These are phyloP conservation scores for Fusarium aywerte DNA, from an alignment of 2,329 filamentous ascomycete species.

Conservation along the genomic window DNA sequence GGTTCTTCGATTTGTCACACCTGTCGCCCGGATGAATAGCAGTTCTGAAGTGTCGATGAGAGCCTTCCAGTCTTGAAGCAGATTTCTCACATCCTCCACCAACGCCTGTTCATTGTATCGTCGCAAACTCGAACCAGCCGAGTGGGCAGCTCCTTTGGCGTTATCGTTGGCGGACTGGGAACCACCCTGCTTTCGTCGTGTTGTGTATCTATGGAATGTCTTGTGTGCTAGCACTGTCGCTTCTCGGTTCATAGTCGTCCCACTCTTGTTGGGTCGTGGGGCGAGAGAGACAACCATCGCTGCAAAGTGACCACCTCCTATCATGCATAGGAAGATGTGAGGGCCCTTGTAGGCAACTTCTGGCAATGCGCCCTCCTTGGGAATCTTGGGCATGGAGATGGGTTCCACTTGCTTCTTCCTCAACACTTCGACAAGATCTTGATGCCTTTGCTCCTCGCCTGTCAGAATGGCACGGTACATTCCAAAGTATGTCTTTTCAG, in stretches of 20 bases:
- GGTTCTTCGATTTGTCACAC: slow-evolving; percentile 84
- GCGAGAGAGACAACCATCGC: slow-evolving; percentile 93
- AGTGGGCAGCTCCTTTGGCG: slow-evolving; percentile 93
- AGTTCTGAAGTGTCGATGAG: slow-evolving; percentile 87
- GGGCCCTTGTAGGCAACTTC: slow-evolving; percentile 73
- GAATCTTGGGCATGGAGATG: slow-evolving; percentile 62
- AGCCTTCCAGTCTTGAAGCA: slow-evolving; percentile 85
- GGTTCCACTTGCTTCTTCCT: slow-evolving; percentile 81
- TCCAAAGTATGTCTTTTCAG: slow-evolving; percentile 82
- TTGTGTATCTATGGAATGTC: slow-evolving; percentile 97
- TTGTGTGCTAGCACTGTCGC: slow-evolving; percentile 93
- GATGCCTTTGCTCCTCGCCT: slow-evolving; percentile 71
- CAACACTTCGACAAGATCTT: slow-evolving; percentile 73
- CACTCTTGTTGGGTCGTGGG: slow-evolving; percentile 78
- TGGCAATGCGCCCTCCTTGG: slow-evolving; percentile 67
- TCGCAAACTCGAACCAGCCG: slow-evolving; percentile 87
- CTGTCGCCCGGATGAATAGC: slow-evolving; percentile 89
- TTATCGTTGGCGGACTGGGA: slow-evolving; percentile 94
- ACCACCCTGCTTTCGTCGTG: slow-evolving; percentile 93
- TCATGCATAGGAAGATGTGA: slow-evolving; percentile 98
- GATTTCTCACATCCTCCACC: slow-evolving; percentile 83
- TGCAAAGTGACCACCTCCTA: slow-evolving; percentile 96
- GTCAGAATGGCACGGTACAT: slow-evolving; percentile 87
- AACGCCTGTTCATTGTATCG: slow-evolving; percentile 94
- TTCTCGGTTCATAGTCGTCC: slow-evolving; percentile 78